Evolutionary conservation across 192 early-diverging fungal species (phyloP).

Genomic region (Backusella tarrabulga): DNA sequence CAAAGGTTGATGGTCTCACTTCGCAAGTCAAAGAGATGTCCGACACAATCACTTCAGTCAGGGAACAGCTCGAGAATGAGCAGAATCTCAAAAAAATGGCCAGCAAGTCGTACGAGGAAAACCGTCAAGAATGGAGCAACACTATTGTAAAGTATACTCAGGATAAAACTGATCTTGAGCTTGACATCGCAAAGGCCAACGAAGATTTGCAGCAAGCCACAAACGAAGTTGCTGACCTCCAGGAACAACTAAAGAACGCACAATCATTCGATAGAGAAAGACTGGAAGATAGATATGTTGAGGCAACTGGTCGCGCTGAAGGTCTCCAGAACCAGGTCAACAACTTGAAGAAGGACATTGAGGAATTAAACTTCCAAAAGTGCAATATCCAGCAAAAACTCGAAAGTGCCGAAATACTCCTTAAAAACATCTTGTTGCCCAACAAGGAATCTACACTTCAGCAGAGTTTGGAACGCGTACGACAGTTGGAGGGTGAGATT

Average conservation of each 20-base stretch:
- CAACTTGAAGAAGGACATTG: background rate
- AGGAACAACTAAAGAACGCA: background rate
- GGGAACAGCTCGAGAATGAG: background rate
- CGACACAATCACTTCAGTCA: background rate
- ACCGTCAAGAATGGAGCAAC: background rate
- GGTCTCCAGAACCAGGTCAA: background rate
- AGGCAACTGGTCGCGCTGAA: background rate
- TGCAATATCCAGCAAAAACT: background rate
- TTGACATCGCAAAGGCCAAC: background rate
- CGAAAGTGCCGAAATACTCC: background rate
- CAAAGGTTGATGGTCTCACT: background rate
- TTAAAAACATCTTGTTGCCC: background rate
- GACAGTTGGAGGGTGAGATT: background rate
- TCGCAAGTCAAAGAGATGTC: background rate
- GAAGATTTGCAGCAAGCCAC: background rate
- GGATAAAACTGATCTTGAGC: background rate
- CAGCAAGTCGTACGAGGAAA: background rate
- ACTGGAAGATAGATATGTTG: background rate
- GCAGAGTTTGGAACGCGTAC: background rate
- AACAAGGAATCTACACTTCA: background rate
- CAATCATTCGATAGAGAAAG: background rate
- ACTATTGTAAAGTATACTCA: background rate
- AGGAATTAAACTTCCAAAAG: background rate
- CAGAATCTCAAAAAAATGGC: background rate
- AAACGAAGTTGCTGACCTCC: background rate